Conservation (phyloP, 2,329 filamentous ascomycete species). For the Bertia moriformis region DNA sequence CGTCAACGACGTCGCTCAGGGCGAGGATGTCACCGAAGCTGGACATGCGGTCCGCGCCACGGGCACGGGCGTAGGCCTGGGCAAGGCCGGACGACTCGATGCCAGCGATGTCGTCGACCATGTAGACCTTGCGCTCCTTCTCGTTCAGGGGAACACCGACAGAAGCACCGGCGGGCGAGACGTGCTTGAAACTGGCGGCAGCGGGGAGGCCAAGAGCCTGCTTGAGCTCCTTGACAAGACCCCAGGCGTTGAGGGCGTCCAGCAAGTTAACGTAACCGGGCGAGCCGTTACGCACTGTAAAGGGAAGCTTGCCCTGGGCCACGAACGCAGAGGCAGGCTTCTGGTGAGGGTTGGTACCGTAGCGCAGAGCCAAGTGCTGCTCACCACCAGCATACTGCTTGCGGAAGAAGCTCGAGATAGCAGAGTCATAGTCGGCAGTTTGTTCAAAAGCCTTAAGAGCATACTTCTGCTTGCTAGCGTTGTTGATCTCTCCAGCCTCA, state of each 20-base stretch:
- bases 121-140: constrained; percentile 92
- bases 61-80: constrained; percentile 87
- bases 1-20: constrained; percentile 77
- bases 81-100: constrained; percentile 76
- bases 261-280: constrained; percentile 97
- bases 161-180: constrained; percentile 88
- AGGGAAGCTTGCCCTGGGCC: constrained; percentile 63
- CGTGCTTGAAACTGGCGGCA: constrained; percentile 97
- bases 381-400: constrained; percentile 82
- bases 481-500: constrained; percentile 70
- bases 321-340: constrained; percentile 84
- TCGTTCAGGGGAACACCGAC: constrained; percentile 77
- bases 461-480: constrained; percentile 73
- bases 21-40: constrained; percentile 96
- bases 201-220: constrained; percentile 74
- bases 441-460: constrained; percentile 97
- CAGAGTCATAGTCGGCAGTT: constrained; percentile 88
- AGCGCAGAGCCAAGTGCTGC: constrained; percentile 75
- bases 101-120: constrained; percentile 87
- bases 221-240: constrained; percentile 90
- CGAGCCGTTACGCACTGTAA: constrained; percentile 79
- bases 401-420: constrained; percentile 94
- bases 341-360: constrained; percentile 95
- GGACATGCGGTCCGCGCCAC: constrained; percentile 95
- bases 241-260: constrained; percentile 93